Conservation (phyloP, 176 grass and related monocot species). For the Panicum miliaceum region DNA sequence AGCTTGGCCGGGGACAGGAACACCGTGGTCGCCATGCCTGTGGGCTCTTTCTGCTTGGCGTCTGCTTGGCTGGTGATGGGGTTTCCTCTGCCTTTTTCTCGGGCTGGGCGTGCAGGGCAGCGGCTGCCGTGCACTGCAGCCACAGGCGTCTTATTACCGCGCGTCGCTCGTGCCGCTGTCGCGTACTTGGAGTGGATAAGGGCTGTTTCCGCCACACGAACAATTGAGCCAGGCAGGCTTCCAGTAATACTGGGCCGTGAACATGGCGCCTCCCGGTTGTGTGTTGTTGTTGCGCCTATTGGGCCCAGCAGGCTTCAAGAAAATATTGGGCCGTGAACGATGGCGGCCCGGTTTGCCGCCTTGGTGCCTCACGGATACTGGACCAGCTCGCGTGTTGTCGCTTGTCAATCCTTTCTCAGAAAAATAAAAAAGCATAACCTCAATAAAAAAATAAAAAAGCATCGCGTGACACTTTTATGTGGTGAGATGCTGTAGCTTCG, state of each 20-base stretch:
- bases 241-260: not conserved
- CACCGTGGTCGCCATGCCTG: conserved; percentile 58
- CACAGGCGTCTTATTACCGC: conserved; percentile 40
- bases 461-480: not conserved
- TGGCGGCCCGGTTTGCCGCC: too few species aligned
- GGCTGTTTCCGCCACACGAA: conserved; percentile 23
- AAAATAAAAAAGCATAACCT: too few species aligned
- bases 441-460: too few species aligned
- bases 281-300: too few species aligned
- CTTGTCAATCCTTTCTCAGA: not conserved
- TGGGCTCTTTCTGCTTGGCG: conserved; percentile 5
- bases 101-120: not conserved
- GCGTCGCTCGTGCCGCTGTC: not conserved
- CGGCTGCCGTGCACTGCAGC: conserved; percentile 26
- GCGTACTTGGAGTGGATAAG: conserved; percentile 47
- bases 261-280: too few species aligned
- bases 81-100: not conserved
- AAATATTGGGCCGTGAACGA: not conserved
- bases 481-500: conserved; percentile 5
- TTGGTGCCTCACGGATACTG: not conserved
- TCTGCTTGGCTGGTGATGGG: not conserved
- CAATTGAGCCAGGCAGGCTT: not conserved
- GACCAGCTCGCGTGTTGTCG: not conserved
- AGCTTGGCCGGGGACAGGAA: conserved; percentile 67
- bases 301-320: not conserved